A percentile compares a stretch with the other conserved stretches of the same genome.
These are phyloP conservation scores for Dissophora ornata DNA, from an alignment of 192 early-diverging fungal genomes.

Conservation along the genomic window DNA sequence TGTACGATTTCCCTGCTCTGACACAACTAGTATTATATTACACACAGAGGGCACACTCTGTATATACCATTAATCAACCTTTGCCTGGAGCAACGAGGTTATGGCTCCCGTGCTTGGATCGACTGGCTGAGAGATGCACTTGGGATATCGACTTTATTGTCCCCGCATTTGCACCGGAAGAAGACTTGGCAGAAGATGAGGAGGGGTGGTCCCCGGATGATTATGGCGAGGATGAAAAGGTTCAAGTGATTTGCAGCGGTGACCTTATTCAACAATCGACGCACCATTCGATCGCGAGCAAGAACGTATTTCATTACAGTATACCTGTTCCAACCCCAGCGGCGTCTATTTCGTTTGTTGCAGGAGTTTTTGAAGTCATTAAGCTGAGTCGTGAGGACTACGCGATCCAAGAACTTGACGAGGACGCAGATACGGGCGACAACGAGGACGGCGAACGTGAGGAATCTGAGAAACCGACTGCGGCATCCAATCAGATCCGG, in stretches of 20 bases:
- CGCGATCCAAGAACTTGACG: slow-evolving; percentile 13
- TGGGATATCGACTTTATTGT: slow-evolving; percentile 86
- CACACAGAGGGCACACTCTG: slow-evolving; percentile 57
- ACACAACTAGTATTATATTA: no score
- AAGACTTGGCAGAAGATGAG: slow-evolving; percentile 40
- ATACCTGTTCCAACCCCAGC: slow-evolving; percentile 76
- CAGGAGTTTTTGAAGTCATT: slow-evolving; percentile 59
- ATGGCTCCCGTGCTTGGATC: slow-evolving; percentile 87
- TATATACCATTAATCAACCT: slow-evolving; percentile 76
- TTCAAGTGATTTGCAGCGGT: slow-evolving; percentile 73
- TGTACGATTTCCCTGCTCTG: no score
- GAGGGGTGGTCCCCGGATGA: slow-evolving; percentile 52
- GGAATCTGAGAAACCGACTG: slow-evolving; percentile 28
- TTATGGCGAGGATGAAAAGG: slow-evolving; percentile 62
- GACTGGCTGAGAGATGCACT: slow-evolving; percentile 70
- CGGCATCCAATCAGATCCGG: slow-evolving; percentile 17
- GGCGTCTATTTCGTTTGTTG: slow-evolving; percentile 77
- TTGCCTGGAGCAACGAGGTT: slow-evolving; percentile 73
- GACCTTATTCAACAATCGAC: slow-evolving; percentile 73
- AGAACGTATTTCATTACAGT: slow-evolving; percentile 77
- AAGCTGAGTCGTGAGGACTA: slow-evolving; percentile 44
- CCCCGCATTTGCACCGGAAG: slow-evolving; percentile 58
- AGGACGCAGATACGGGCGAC: slow-evolving; percentile 27
- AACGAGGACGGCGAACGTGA: slow-evolving; percentile 12
- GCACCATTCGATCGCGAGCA: slow-evolving; percentile 67